phyloP scores from a whole-genome alignment of 352 stramenopile genomes.

The Pythium folliculosum region DNA sequence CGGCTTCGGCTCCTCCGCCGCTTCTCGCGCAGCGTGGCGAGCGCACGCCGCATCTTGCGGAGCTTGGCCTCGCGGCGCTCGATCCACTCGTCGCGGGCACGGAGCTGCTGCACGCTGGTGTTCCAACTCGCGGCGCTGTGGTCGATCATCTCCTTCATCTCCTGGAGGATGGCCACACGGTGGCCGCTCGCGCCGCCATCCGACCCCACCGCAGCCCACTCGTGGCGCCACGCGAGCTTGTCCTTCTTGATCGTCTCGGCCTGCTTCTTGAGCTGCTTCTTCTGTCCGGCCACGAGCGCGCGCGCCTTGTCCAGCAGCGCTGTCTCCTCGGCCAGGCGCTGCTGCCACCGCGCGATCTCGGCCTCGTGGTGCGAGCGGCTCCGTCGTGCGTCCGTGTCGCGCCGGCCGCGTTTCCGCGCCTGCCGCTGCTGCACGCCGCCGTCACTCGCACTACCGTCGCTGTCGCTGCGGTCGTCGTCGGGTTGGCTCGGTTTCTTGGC shows the following conservation, averaged over 20 bases:
- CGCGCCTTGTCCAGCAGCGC: slow-evolving; percentile 49
- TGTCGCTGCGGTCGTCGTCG: not conserved
- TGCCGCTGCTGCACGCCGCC: slow-evolving; percentile 11
- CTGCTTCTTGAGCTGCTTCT: slow-evolving; percentile 51
- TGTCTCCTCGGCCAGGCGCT: slow-evolving; percentile 49
- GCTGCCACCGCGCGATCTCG: slow-evolving; percentile 37
- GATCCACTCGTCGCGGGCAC: slow-evolving; percentile 53
- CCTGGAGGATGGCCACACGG: slow-evolving; percentile 40
- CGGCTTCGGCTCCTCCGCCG: slow-evolving; percentile 26
- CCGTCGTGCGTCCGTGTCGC: not conserved
- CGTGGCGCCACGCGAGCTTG: slow-evolving; percentile 51
- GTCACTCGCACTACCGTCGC: not conserved
- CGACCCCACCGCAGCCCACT: slow-evolving; percentile 25
- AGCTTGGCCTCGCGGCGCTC: slow-evolving; percentile 51
- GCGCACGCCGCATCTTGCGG: slow-evolving; percentile 26
- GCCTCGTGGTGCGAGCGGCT: slow-evolving; percentile 3
- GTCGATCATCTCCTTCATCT: slow-evolving; percentile 72
- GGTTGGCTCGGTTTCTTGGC: not conserved
- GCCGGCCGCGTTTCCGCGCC: slow-evolving; percentile 1
- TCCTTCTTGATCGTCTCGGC: slow-evolving; percentile 53
- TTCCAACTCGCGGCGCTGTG: slow-evolving; percentile 48
- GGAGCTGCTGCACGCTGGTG: slow-evolving; percentile 45
- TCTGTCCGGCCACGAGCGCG: slow-evolving; percentile 44
- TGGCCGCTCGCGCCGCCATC: not conserved
- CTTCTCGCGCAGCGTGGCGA: slow-evolving; percentile 19